These are phyloP conservation scores for Boletus vermiculosoides DNA, from an alignment of 768 basidiomycete species.

Conservation along the genomic window DNA sequence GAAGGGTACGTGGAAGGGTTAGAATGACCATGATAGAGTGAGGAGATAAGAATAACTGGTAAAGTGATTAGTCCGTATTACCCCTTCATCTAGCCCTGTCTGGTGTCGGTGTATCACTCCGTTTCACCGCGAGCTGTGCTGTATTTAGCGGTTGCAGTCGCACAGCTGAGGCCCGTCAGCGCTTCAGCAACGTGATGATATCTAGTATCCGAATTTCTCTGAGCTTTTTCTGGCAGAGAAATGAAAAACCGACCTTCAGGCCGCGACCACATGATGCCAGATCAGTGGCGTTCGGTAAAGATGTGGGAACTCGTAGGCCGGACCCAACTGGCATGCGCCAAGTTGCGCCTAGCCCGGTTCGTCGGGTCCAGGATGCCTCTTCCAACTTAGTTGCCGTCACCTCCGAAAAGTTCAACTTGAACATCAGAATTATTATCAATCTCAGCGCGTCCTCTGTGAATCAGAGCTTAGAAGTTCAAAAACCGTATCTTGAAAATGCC, in stretches of 20 bases:
- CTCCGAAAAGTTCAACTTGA: too few species aligned
- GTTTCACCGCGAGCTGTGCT: background rate
- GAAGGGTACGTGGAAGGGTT: slow-evolving; percentile 10
- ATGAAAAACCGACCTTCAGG: background rate
- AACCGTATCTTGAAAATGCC: background rate
- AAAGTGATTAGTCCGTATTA: background rate
- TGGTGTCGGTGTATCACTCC: background rate
- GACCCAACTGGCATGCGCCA: too few species aligned
- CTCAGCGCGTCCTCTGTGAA: too few species aligned
- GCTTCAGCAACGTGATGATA: too few species aligned
- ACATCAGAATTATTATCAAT: too few species aligned
- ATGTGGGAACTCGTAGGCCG: background rate
- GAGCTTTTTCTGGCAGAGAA: background rate
- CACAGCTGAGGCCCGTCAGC: too few species aligned
- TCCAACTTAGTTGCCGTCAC: too few species aligned
- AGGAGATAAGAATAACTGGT: background rate
- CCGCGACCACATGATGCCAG: background rate
- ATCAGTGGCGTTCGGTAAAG: background rate
- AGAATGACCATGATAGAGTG: slow-evolving; percentile 9
- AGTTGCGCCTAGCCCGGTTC: too few species aligned
- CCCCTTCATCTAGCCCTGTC: background rate
- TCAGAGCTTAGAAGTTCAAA: too few species aligned
- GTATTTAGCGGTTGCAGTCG: background rate
- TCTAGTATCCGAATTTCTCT: too few species aligned
- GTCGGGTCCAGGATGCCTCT: too few species aligned